Evolutionary conservation across 768 basidiomycete genomes (phyloP).

Genomic region (Lepiota subincarnata): DNA sequence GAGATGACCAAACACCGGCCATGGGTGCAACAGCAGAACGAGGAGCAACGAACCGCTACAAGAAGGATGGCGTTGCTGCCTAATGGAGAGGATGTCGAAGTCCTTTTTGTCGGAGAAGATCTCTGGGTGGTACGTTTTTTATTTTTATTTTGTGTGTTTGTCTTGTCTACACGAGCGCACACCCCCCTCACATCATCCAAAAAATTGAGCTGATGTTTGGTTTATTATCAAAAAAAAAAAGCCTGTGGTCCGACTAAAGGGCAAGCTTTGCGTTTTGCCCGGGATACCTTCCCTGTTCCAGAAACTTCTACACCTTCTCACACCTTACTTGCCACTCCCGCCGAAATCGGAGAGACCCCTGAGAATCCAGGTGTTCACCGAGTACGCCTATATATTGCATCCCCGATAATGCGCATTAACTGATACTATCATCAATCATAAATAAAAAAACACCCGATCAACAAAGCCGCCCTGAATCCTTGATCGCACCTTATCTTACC

Average conservation of each 20-base stretch:
- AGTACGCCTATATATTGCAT: conserved; percentile 35
- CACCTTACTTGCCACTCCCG: conserved; percentile 75
- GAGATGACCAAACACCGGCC: conserved; percentile 53
- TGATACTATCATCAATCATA: too few species aligned
- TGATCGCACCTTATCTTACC: conserved; percentile 80
- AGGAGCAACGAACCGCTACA: conserved; percentile 72
- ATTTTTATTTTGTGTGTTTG: too few species aligned
- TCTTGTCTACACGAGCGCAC: too few species aligned
- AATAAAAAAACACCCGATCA: background rate
- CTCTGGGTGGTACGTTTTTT: conserved; percentile 74
- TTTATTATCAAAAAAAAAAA: too few species aligned
- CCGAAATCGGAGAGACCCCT: conserved; percentile 68
- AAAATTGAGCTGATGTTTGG: background rate
- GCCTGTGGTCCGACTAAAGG: conserved; percentile 84
- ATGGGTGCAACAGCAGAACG: conserved; percentile 58
- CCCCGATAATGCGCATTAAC: too few species aligned
- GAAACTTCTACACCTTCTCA: conserved; percentile 70
- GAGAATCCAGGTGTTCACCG: conserved; percentile 81
- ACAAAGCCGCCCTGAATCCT: conserved; percentile 68
- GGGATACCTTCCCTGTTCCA: conserved; percentile 87
- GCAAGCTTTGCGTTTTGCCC: conserved; percentile 88
- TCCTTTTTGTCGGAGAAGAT: conserved; percentile 73
- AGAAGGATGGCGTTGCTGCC: conserved; percentile 92
- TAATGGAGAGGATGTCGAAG: conserved; percentile 52
- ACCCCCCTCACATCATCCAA: background rate